Base-by-base conservation (phyloP, 768 basidiomycete genomes). In the Hygrophorus russula region DNA sequence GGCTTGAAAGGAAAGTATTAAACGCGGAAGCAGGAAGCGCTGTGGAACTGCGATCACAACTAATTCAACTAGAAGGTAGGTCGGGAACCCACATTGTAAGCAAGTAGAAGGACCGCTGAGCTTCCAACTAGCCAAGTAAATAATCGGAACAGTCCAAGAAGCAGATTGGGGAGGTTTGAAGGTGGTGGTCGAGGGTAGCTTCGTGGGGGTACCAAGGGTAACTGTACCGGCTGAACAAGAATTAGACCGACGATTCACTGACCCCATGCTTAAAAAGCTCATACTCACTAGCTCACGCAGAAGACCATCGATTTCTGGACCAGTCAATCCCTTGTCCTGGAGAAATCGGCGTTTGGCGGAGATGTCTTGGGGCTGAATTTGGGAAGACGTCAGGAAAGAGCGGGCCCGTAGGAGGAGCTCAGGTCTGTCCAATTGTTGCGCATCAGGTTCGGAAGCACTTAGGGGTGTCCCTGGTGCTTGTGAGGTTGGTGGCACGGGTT, bases 161-260 rank as follows among this genome's bases (percentile, higher is more conserved):
- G 61, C 31, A 87, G 67, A 36, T 69, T 67, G 0, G 83, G 83
- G 1, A 88, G 60, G 51, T 72, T 75, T 2, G 84, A 87, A 2
- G 82, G 82, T 4, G 77, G 73, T 9, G 67, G 71, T 47, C 72
- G 74, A 3, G 84, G 84, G 52, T 88, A 88, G 38, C 79, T 77
- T 50, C 82, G 71, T 0, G 84, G 82, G 14, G 84, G 84, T 29
- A 88, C 59, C 4, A 58, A 45, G 7, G 80, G 82, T n/a, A 56
- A 45, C 44, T 59, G 59, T 17, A 50, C 52, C 13, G 63, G 57
- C 66, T 68, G 34, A n/a, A 36, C 34, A 13, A 10, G 18, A 18
- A 31, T 43, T 46, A 28, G 34, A 38, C 29, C 18, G 19, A 8
- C 31, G 6, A 33, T 29, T 27, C 15, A 20, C 27, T 29, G 20